Evolutionary conservation across 345 rosid genomes (phyloP).

Genomic region (Leavenworthia alabamica): DNA sequence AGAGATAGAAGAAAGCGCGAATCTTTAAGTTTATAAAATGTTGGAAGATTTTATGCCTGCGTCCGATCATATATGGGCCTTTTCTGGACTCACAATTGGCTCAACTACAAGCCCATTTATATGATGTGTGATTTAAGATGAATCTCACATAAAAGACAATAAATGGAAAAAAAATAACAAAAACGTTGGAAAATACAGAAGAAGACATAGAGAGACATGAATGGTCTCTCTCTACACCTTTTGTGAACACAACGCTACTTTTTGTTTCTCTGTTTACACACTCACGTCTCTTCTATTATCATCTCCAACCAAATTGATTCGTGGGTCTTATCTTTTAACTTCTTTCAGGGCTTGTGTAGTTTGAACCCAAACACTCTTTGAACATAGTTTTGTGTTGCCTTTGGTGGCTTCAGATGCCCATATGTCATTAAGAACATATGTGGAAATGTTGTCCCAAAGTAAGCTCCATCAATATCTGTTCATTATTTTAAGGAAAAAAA

Average conservation of each 20-base stretch:
- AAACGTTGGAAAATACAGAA: too few relatives aligned
- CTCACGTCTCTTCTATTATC: conserved; percentile 35
- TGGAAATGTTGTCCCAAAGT: conserved; percentile 87
- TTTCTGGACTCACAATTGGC: too few relatives aligned
- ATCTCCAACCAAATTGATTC: not conserved
- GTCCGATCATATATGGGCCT: too few relatives aligned
- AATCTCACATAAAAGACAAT: too few relatives aligned
- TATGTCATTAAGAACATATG: conserved; percentile 85
- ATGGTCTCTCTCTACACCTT: conserved; percentile 16
- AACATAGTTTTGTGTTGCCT: conserved; percentile 66
- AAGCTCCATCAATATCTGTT: conserved; percentile 91
- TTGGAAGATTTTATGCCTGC: too few relatives aligned
- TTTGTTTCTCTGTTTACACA: conserved; percentile 15
- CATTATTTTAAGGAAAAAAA: conserved; percentile 41
- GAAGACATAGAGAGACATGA: conserved; percentile 8
- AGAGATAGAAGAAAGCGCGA: too few relatives aligned
- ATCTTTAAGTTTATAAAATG: too few relatives aligned
- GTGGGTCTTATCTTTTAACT: not conserved
- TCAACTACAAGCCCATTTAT: too few relatives aligned
- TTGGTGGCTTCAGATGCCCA: conserved; percentile 83
- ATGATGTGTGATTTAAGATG: too few relatives aligned
- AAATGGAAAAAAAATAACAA: too few relatives aligned
- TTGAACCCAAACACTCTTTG: conserved; percentile 95
- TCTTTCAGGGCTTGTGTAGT: conserved; percentile 53
- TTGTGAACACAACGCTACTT: conserved; percentile 20